Percentiles rank a stretch among this genome's conserved stretches.
Evolutionary conservation across 1,139 yeast species (phyloP).

Genomic region (Martiniozyma asiatica): DNA sequence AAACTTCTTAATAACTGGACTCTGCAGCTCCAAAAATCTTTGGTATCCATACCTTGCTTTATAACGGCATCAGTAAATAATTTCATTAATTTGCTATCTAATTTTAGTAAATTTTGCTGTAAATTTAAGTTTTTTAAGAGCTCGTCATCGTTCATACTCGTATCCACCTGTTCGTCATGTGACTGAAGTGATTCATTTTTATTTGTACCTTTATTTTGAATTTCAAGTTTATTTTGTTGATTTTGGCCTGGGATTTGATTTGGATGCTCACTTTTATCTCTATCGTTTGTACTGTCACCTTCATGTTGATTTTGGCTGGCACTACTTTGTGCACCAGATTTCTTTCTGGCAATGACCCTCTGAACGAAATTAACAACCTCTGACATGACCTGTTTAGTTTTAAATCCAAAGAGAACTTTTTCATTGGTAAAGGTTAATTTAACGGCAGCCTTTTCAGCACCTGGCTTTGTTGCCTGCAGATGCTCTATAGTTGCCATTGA

Average conservation of each 20-base stretch:
- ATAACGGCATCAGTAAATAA: slow-evolving; percentile 86
- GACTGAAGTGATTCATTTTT: slow-evolving; percentile 15
- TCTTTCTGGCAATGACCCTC: slow-evolving; percentile 57
- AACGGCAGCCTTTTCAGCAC: slow-evolving; percentile 57
- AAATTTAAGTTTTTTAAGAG: slow-evolving; percentile 49
- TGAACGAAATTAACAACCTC: slow-evolving; percentile 59
- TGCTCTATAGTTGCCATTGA: too few relatives aligned
- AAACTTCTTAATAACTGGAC: slow-evolving; percentile 70
- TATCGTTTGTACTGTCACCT: too few relatives aligned
- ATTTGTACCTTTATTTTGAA: neutral
- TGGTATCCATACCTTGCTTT: slow-evolving; percentile 60
- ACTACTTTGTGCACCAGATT: slow-evolving; percentile 24
- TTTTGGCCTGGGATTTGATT: too few relatives aligned
- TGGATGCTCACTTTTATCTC: too few relatives aligned
- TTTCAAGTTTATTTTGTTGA: too few relatives aligned
- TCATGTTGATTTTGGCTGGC: too few relatives aligned
- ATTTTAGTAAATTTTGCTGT: slow-evolving; percentile 66
- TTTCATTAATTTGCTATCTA: slow-evolving; percentile 57
- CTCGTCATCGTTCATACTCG: slow-evolving; percentile 17
- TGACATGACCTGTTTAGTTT: slow-evolving; percentile 65
- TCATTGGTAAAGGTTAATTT: slow-evolving; percentile 33
- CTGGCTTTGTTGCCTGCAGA: slow-evolving; percentile 70
- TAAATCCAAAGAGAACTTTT: slow-evolving; percentile 41
- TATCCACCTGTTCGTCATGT: slow-evolving; percentile 5
- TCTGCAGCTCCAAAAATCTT: slow-evolving; percentile 82